Conservation (phyloP, 306 rosid species). For the Cucurbita maxima region DNA sequence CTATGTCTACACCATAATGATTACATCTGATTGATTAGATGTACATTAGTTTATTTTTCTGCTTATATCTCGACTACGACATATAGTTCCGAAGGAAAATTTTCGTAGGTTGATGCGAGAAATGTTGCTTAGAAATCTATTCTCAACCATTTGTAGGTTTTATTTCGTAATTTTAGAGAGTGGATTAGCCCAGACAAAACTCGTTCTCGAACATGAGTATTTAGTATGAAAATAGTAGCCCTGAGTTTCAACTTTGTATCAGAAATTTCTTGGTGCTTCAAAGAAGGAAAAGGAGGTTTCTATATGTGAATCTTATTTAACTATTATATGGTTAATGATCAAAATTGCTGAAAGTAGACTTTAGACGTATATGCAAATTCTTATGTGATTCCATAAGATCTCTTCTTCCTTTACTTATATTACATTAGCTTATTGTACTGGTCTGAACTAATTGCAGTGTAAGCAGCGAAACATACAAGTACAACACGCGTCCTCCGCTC, state of each 20-base stretch:
- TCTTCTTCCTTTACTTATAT: not conserved
- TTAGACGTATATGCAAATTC: not conserved
- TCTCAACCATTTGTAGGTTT: too few relatives aligned
- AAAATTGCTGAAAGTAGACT: not conserved
- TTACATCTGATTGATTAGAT: not conserved
- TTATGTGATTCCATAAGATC: not conserved
- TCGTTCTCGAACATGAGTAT: too few relatives aligned
- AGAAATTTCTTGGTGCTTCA: not conserved
- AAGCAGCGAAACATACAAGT: slow-evolving; percentile 48
- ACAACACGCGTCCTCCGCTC: slow-evolving; percentile 74
- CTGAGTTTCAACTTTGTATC: not conserved
- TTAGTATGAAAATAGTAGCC: not conserved
- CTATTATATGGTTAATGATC: not conserved
- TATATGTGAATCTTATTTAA: not conserved
- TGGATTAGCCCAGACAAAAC: too few relatives aligned
- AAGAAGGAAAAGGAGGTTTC: not conserved
- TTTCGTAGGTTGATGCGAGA: not conserved
- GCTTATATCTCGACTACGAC: not conserved
- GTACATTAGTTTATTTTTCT: not conserved
- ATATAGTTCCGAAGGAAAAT: not conserved
- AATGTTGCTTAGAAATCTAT: too few relatives aligned
- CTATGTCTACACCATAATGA: not conserved
- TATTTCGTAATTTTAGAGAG: too few relatives aligned
- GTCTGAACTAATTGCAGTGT: slow-evolving; percentile 20
- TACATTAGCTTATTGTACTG: not conserved